phyloP scores from a whole-genome alignment of 768 basidiomycete genomes.

The Pluteus cervinus region DNA sequence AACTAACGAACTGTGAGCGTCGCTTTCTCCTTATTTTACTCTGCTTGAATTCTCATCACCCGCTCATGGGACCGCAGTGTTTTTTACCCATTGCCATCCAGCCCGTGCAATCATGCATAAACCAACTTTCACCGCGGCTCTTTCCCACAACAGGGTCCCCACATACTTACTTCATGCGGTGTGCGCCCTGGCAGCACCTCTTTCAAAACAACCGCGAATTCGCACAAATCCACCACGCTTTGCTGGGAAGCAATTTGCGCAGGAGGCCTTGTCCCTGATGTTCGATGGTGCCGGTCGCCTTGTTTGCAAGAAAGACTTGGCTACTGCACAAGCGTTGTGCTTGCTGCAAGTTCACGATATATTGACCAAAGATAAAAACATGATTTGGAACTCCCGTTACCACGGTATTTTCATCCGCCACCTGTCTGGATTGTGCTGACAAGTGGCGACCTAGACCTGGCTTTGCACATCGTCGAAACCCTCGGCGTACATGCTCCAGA shows the following conservation, averaged over 20 bases:
- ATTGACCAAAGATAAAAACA: conserved; percentile 34
- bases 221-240: conserved; percentile 49
- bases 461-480: conserved; percentile 60
- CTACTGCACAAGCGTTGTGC: conserved; percentile 71
- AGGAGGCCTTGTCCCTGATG: conserved; percentile 62
- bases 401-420: conserved; percentile 32
- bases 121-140: conserved; percentile 63
- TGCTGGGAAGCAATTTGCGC: conserved; percentile 51
- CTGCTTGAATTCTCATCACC: conserved; percentile 9
- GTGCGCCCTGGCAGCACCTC: conserved; percentile 73
- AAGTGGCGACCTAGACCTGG: conserved; percentile 41
- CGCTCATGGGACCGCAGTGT: conserved; percentile 40
- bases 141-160: conserved; percentile 65
- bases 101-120: conserved; percentile 74
- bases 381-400: conserved; percentile 36
- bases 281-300: conserved; percentile 65
- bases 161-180: conserved; percentile 66
- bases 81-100: conserved; percentile 79
- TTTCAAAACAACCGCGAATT: conserved; percentile 61
- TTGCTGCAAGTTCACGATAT: conserved; percentile 67
- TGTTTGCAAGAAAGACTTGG: conserved; percentile 55
- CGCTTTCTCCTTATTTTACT: conserved; percentile 8
- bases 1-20: conserved; percentile 66
- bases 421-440: conserved; percentile 10
- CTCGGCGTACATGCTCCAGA: conserved; percentile 63